Base-by-base conservation (phyloP, 495 filamentous ascomycete genomes). In the Hyaloscypha bicolor region DNA sequence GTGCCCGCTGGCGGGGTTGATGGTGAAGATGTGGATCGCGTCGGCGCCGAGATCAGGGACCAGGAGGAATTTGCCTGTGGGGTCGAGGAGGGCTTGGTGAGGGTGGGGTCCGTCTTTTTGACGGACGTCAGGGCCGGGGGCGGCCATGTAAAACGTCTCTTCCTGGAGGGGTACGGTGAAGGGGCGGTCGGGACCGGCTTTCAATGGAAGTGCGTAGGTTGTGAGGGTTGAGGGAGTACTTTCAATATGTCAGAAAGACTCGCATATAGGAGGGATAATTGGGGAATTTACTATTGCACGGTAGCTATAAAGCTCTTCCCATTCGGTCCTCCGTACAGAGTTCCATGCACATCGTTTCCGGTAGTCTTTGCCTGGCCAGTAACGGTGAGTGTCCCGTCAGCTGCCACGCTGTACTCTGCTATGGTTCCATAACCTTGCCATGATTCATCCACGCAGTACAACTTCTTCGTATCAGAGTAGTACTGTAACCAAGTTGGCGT, bases 11-110 rank as follows among this genome's bases (percentile, higher is more conserved):
- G 65, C 58, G 29, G 76, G 73, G 57, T 86, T 75, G 63, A 88
- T 83, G 33, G 73, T 67, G 74, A 85, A 91, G 55, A 92, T 77
- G 66, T 85, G 87, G 56, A 92, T 70, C 9, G 87, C 67, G 70
- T 93, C 91, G 21, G 86, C 81, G 60, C 91, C 90, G n/a, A 93
- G 79, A 63, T 93, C 91, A 19, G 91, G 89, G 3, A 87, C 80
- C 0, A 92, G 67, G 21, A 91, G 67, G 76, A 86, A 93, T 30
- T 79, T 72, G 1, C 82, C 84, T 0, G 86, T 88, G n/a, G 91
- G 90, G 72, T 93, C 91, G 39, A 92, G 75, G 69, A 91, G 73
- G 45, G 84, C 85, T 52, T 89, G 76, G 69, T 93, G 91, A 19
- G 90, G 89, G 72, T 90, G 90, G 16, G 90, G 79, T 5, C 79